Evolutionary conservation across 1,284 basidiomycete genomes (phyloP), one percentile per base, ranked within the genome.

Genomic region (Omphalotus olearius): DNA sequence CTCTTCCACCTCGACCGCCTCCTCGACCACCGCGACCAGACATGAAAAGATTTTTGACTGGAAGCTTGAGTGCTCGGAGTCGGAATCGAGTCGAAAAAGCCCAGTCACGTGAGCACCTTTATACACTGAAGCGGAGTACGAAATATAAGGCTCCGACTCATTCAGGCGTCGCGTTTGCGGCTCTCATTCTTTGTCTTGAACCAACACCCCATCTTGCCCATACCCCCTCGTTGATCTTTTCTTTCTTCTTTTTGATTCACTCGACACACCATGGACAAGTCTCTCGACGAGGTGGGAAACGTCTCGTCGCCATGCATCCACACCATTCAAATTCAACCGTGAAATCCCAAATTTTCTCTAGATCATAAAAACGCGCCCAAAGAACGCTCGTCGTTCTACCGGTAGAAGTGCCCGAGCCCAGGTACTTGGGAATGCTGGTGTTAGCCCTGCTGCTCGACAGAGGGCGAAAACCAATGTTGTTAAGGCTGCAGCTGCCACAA

Each of bases 301-400:
- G 30, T 43, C 35, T 14, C 42, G 42, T 36, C 28, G 17, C 35
- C 40, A 43, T 35, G 41, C n/a, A 35, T 26, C 28, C 30, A 41
- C 45, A 28, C 51, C 43, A 45, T 47, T 42, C 46, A 49, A 26
- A 48, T 47, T 45, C 52, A 60, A 59, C 59, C 43, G 61, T 41
- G 47, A 40, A 57, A 47, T 41, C 51, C 58, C 33, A 33, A 33
- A 33, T 55, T 53, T 59, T 50, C 33, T 57, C 33, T 57, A 93
- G 91, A 89, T 93, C 66, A 92, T 93, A 66, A 68, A 82, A 52
- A 57, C 82, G 61, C 83, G 82, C 62, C 76, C 76, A 55, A 80
- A 51, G 20, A 35, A 26, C 20, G 26, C 33, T 28, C 54, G 53
- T 38, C 53, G 51, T 10, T 25, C 46, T 11, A 67, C 59, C 57